Evolutionary conservation across 2,329 filamentous ascomycete species (phyloP), one percentile per base, ranked within the genome.

Genomic region (Penicillium sp.): DNA sequence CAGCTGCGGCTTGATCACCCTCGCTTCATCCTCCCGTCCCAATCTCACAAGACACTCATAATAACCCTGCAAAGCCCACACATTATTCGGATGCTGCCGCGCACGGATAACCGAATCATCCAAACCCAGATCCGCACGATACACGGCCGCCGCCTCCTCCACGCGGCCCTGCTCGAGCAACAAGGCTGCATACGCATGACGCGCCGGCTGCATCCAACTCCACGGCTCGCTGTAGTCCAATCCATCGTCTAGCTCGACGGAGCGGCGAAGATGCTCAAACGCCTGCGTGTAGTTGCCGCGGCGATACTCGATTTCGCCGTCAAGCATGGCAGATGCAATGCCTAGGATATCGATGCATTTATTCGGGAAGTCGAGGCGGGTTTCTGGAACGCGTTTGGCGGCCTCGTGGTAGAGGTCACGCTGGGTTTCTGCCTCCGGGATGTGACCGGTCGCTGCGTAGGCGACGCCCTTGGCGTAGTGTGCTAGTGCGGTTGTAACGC

Each of bases 171-270:
- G 88, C 69, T 92, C 89, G 12, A 90, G 78, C 34, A 90, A 71
- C 3, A 92, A 77, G 0, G 89, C 89, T 1, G 86, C 89, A 53
- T 88, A 88, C 0, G 89, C 89, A 71, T 92, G 89, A 3, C 88
- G 80, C 0, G 86, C 84, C 0, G 89, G 89, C 69, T 90, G 87
- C 88, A 92, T 91, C 89, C 89, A 92, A 0, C 87, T 88, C 89
- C 89, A 91, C 0, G 90, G 90, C 70, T 92, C 90, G 51, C 88
- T 87, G 61, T 90, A 92, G 0, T 85, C 86, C 31, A 92, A 79
- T 0, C 72, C 74, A 66, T 90, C 88, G 62, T 90, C 87, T 2
- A 84, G 79, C 1, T 75, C 69, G 22, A 90, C 85, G 0, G 88
- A 82, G 11, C 77, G 78, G 1, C 82, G 81, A 2, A 92, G 77